Percentiles rank a stretch among this genome's conserved stretches.
Conservation (phyloP, 768 basidiomycete genomes). For the Suillus brevipes region DNA sequence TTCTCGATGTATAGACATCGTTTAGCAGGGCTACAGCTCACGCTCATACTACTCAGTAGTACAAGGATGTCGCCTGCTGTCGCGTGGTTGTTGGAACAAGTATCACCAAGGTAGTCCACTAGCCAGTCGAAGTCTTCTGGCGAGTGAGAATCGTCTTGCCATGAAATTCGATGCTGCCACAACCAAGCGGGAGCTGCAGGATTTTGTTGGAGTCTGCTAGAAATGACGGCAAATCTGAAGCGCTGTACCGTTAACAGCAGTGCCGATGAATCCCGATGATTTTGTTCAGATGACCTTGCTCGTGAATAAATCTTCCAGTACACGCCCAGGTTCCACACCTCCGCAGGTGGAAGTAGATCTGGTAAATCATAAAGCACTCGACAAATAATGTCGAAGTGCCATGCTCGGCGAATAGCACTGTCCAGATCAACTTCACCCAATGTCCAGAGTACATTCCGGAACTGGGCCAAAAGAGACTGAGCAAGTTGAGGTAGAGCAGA, state of each 20-base stretch:
- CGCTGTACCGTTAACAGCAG: neutral
- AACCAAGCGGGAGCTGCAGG: no score
- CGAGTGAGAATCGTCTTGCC: neutral
- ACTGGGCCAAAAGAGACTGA: neutral
- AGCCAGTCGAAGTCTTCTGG: no score
- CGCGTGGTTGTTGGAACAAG: no score
- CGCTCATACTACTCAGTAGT: no score
- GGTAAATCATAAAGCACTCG: neutral
- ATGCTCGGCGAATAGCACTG: neutral
- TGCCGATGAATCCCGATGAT: neutral
- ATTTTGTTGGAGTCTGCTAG: fast-evolving
- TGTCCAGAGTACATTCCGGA: neutral
- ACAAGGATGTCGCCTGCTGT: no score
- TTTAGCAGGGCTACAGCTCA: no score
- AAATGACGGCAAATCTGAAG: neutral
- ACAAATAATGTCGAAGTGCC: neutral
- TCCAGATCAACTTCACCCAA: neutral
- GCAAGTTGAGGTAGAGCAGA: no score
- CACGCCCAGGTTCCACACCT: neutral
- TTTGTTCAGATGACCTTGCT: neutral
- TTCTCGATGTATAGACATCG: no score
- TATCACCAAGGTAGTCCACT: no score
- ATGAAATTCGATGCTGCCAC: no score
- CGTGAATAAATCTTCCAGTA: no score
- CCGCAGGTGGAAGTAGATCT: no score